Conservation (phyloP, 805 yeast species). For the Yamadazyma ubonensis region DNA sequence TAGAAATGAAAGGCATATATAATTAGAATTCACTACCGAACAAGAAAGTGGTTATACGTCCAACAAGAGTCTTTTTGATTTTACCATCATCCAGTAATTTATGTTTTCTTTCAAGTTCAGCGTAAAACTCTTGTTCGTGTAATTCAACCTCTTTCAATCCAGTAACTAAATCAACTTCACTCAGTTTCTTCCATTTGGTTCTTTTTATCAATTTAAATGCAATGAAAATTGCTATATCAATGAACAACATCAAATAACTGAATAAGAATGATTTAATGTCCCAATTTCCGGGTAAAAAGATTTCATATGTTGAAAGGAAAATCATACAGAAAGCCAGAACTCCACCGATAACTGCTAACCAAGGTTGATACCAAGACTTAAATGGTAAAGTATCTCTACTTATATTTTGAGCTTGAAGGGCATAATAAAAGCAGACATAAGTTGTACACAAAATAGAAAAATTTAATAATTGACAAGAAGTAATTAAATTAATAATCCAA, state of each 20-base stretch:
- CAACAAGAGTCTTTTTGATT: conserved; percentile 16
- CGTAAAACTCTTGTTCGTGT: conserved; percentile 37
- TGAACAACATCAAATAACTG: conserved; percentile 42
- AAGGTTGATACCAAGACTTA: conserved; percentile 37
- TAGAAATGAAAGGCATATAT: neutral
- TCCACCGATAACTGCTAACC: conserved; percentile 31
- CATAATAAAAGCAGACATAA: conserved; percentile 55
- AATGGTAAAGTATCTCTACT: conserved; percentile 33
- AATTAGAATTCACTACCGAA: conserved; percentile 26
- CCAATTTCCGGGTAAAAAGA: conserved; percentile 42
- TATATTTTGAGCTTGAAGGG: conserved; percentile 41
- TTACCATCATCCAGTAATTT: conserved; percentile 20
- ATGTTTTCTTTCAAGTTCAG: conserved; percentile 23
- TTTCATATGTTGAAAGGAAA: conserved; percentile 35
- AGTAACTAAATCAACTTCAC: conserved; percentile 37
- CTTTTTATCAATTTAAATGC: conserved; percentile 37
- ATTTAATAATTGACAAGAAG: conserved; percentile 31
- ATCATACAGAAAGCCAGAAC: conserved; percentile 31
- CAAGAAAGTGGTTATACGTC: conserved; percentile 19
- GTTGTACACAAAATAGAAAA: conserved; percentile 42
- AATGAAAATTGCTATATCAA: conserved; percentile 34
- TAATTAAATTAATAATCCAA: conserved; percentile 35
- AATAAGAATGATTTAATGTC: conserved; percentile 41
- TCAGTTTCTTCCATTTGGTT: conserved; percentile 33
- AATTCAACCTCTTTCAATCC: conserved; percentile 40